Base-by-base conservation (phyloP, 345 rosid genomes). In the Erysimum cheiranthoides region DNA sequence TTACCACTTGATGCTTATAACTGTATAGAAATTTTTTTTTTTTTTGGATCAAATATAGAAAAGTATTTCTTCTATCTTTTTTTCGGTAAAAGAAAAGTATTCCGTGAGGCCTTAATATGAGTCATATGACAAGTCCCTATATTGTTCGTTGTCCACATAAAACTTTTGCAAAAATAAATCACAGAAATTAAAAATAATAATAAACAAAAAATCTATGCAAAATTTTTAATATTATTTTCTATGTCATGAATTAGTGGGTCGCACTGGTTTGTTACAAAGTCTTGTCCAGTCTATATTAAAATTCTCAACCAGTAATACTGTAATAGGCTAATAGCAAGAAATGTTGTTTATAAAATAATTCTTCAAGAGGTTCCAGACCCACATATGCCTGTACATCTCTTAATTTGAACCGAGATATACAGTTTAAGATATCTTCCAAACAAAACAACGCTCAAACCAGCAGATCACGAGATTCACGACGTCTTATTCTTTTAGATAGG, bases 61-160 rank as follows among this genome's bases (percentile, higher is more conserved):
- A n/a, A n/a, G n/a, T n/a, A n/a, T n/a, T n/a, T n/a, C n/a, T n/a
- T 31, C 8, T 0, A 0, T 31, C 21, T 30, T 1, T 31, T n/a
- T 50, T 38, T 9, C 57, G 3, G 25, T 54, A 58, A 57, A 57
- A 32, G 12, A 58, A 70, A 45, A n/a, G 10, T 14, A 52, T 51
- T 36, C 32, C 35, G 4, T 47, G 61, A 18, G 39, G 6, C 14
- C 50, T 68, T 56, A 45, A 70, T 61, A 52, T 63, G 70, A 39
- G 54, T 42, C 54, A 31, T 53, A 70, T 53, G 79, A 50, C 68
- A 31, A 61, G 73, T 75, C 79, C 25, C 40, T 76, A 31, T 62
- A 53, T 52, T 21, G 75, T 54, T 69, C 61, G 51, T 11, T 36
- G 74, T 46, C 75, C 80, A 76, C 70, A 69, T 36, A 53, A 75